Evolutionary conservation across 140 eudicot species (phyloP), one percentile per base, ranked within the genome.

Genomic region (Ambrosia hybrid): DNA sequence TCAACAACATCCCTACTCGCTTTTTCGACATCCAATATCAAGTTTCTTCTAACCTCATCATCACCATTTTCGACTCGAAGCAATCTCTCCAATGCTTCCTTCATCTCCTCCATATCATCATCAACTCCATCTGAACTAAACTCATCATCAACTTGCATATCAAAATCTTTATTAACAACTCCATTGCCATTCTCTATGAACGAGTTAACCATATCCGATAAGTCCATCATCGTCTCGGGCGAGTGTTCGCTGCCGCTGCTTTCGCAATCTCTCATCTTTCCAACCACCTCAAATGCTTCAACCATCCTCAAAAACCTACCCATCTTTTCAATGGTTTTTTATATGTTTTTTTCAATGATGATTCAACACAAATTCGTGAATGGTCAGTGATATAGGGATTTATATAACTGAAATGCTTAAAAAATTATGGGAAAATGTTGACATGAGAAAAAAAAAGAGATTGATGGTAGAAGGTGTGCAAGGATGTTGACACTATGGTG

Each of bases 191-290:
- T 56, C 67, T 78, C 73, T 10, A 78, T 71, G 59, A 61, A 78
- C 21, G 82, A 78, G 4, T 71, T 71, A 5, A 78, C 82, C 53
- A 76, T 48, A 76, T 76, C 65, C 5, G 65, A 68, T 45, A 76
- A 49, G 68, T 76, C 80, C 75, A 48, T 58, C 71, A 68, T 76
- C 4, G 75, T 37, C 57, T 68, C 80, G 0, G 75, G 56, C 37
- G 80, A 76, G 64, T 76, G 80, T 52, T 76, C 80, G 71, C 80
- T 76, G 38, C 80, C 80, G 68, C 80, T 76, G 80, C 80, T 76
- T 17, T 68, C 64, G 57, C 75, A 76, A 58, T 76, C 80, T 8
- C 4, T 21, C 34, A 58, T 68, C 57, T 68, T 68, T n/a, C 56
- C 63, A 0, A 39, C 64, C 70, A 15, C 57, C 45, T 76, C 62